These are phyloP conservation scores for Staphylotrichum tortipilum DNA, from an alignment of 495 filamentous ascomycete species.

Conservation along the genomic window DNA sequence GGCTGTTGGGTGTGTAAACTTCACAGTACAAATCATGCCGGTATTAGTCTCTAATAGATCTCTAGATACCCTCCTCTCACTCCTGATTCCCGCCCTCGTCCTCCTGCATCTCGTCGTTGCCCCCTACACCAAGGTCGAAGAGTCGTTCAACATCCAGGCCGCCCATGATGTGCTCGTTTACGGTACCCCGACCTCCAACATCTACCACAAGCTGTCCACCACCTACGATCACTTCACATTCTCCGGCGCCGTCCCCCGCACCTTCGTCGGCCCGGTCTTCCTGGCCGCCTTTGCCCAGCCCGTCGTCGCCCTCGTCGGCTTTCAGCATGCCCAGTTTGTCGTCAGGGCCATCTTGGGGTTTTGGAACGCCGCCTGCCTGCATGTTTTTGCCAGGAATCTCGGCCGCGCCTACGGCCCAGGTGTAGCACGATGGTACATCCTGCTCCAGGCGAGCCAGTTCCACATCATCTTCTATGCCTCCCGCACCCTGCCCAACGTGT, in stretches of 20 bases:
- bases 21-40: not conserved
- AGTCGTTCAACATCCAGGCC: slow-evolving; percentile 96
- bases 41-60: not conserved
- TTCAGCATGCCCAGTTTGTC: slow-evolving; percentile 39
- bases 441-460: slow-evolving; percentile 82
- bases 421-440: slow-evolving; percentile 70
- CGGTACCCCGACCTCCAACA: slow-evolving; percentile 56
- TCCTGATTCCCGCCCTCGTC: slow-evolving; percentile 57
- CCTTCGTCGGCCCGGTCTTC: slow-evolving; percentile 70
- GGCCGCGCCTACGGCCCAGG: slow-evolving; percentile 58
- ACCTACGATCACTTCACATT: slow-evolving; percentile 89
- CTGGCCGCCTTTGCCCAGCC: slow-evolving; percentile 63
- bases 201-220: slow-evolving; percentile 38
- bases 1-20: not conserved
- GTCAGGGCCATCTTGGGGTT: slow-evolving; percentile 74
- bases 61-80: slow-evolving; percentile 44
- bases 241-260: slow-evolving; percentile 82
- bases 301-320: slow-evolving; percentile 41
- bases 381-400: slow-evolving; percentile 55
- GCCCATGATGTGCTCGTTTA: slow-evolving; percentile 81
- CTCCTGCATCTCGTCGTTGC: slow-evolving; percentile 67
- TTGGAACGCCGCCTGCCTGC: slow-evolving; percentile 61
- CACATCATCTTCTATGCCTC: slow-evolving; percentile 92
- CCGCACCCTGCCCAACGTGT: slow-evolving; percentile 90
- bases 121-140: slow-evolving; percentile 97